Evolutionary conservation across 108 stramenopile genomes (phyloP).

Genomic region (Asterionellopsis glacialis): DNA sequence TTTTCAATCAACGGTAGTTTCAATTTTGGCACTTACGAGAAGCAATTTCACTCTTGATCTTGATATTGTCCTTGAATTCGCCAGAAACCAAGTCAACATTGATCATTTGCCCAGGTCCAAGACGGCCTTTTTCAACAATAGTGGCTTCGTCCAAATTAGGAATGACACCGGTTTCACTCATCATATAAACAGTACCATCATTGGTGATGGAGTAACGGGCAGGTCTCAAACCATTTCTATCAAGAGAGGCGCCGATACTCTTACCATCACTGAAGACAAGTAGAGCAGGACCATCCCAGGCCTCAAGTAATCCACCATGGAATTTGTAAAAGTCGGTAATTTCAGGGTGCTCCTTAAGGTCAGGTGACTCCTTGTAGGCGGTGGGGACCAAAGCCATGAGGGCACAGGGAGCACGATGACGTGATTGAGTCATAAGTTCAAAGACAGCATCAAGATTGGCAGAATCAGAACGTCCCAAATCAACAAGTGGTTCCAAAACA

Average conservation of each 20-base stretch:
- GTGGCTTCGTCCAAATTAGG: constrained; percentile 71
- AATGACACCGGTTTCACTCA: constrained; percentile 95
- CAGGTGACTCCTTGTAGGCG: constrained; percentile 86
- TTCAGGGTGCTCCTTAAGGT: constrained; percentile 76
- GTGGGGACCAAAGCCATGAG: constrained; percentile 89
- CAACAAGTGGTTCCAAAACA: constrained; percentile 81
- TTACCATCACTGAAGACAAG: constrained; percentile 94
- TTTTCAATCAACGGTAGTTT: too few relatives aligned
- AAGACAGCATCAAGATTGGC: constrained; percentile 94
- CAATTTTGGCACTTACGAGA: constrained; percentile 42
- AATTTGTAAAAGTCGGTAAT: constrained; percentile 97
- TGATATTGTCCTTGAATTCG: constrained; percentile 90
- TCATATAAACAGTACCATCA: constrained; percentile 92
- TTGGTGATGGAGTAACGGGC: constrained; percentile 89
- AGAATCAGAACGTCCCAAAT: constrained; percentile 83
- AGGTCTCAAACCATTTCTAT: constrained; percentile 92
- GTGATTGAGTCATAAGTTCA: constrained; percentile 91
- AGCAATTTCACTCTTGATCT: constrained; percentile 92
- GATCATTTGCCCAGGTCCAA: constrained; percentile 97
- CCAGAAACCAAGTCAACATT: constrained; percentile 87
- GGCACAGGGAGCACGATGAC: constrained; percentile 88
- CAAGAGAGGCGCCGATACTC: constrained; percentile 86
- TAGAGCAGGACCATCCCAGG: constrained; percentile 98
- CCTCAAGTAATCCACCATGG: constrained; percentile 92
- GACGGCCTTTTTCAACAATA: constrained; percentile 90